phyloP scores from a whole-genome alignment of 2,329 filamentous ascomycete genomes.

The Tolypocladium paradoxum region DNA sequence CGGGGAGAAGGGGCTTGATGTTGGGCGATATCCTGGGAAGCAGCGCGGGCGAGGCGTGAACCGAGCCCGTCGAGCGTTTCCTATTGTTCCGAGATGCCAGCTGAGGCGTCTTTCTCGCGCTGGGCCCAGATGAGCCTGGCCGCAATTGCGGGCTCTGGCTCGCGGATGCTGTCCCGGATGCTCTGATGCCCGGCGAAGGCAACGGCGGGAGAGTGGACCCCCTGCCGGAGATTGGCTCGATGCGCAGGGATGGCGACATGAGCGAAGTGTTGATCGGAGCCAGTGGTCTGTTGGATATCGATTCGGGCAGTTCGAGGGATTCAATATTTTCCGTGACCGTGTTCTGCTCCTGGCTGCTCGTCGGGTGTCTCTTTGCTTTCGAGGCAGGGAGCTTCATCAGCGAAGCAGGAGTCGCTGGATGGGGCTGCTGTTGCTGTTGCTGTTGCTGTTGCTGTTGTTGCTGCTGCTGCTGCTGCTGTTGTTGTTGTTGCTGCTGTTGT shows the following conservation, averaged over 20 bases:
- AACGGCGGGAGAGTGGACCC: slow-evolving; percentile 38
- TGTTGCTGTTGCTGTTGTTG: slow-evolving; percentile 2
- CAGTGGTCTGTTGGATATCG: slow-evolving; percentile 28
- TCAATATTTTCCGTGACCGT: slow-evolving; percentile 43
- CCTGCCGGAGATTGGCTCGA: slow-evolving; percentile 34
- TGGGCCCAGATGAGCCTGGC: slow-evolving; percentile 37
- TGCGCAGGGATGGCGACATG: slow-evolving; percentile 20
- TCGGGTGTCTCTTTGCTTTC: slow-evolving; percentile 35
- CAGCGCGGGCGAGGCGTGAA: slow-evolving; percentile 76
- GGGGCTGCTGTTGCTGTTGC: slow-evolving; percentile 27
- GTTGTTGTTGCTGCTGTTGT: slow-evolving; percentile 2
- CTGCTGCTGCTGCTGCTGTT: slow-evolving; percentile 2
- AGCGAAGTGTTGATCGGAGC: slow-evolving; percentile 32
- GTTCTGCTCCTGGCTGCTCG: slow-evolving; percentile 28
- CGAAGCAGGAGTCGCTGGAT: slow-evolving; percentile 77
- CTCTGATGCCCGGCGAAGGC: slow-evolving; percentile 37
- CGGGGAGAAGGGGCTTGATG: slow-evolving; percentile 82
- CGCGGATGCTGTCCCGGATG: slow-evolving; percentile 36
- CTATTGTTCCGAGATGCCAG: slow-evolving; percentile 47
- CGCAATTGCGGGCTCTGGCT: slow-evolving; percentile 54
- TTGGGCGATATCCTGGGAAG: slow-evolving; percentile 85
- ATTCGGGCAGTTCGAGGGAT: slow-evolving; percentile 61
- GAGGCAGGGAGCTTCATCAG: slow-evolving; percentile 65
- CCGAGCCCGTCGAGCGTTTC: slow-evolving; percentile 64
- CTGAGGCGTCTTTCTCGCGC: slow-evolving; percentile 42